Percentiles rank a stretch among this genome's conserved stretches.
phyloP scores from a whole-genome alignment of 139 green algal genomes.

The Chlorella sorokiniana region DNA sequence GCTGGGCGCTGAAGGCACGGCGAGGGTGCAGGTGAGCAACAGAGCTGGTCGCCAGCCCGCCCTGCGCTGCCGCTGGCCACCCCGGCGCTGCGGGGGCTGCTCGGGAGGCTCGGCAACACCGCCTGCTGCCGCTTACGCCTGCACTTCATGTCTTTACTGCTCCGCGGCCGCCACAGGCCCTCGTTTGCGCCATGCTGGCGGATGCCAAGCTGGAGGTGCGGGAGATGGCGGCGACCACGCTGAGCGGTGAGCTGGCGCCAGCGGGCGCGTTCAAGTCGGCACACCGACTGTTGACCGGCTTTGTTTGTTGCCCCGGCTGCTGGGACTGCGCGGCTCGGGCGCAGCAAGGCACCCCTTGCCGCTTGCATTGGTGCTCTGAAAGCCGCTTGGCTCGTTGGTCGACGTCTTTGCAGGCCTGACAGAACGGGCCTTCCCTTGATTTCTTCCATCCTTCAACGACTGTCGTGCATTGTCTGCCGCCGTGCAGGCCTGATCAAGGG shows the following conservation, averaged over 20 bases:
- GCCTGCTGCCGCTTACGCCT: too few species aligned
- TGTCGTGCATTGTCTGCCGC: neutral
- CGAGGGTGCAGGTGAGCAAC: constrained; percentile 25
- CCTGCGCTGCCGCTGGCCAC: too few species aligned
- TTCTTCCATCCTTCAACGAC: neutral
- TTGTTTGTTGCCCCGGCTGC: too few species aligned
- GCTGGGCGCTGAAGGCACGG: constrained; percentile 42
- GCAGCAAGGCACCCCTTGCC: too few species aligned
- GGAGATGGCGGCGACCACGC: constrained; percentile 70
- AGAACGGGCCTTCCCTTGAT: too few species aligned
- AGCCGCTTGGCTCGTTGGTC: too few species aligned
- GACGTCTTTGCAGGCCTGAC: too few species aligned
- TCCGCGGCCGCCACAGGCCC: neutral
- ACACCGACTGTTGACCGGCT: neutral
- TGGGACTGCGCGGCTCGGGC: too few species aligned
- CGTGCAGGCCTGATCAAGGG: constrained; percentile 37
- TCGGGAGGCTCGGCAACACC: too few species aligned
- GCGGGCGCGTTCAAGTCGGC: neutral
- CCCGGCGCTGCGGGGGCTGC: too few species aligned
- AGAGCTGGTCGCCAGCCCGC: too few species aligned
- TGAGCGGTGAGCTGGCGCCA: constrained; percentile 52
- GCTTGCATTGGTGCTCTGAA: too few species aligned
- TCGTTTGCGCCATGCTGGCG: constrained; percentile 58
- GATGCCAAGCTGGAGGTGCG: constrained; percentile 81
- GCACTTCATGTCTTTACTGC: neutral